phyloP scores from a whole-genome alignment of 257 asterid species.

The Handroanthus guayacan region DNA sequence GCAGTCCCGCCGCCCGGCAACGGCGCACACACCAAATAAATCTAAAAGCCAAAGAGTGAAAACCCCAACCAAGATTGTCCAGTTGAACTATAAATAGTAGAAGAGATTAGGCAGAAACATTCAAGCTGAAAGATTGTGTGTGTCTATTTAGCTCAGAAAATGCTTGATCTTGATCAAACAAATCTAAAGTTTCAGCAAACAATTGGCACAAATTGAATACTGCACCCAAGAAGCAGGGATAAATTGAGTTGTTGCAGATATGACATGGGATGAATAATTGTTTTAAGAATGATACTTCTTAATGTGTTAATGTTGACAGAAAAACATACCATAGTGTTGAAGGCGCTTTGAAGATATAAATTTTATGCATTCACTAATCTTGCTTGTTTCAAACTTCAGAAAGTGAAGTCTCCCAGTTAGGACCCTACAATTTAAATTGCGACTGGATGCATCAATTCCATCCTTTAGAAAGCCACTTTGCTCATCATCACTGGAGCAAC shows the following conservation, averaged over 20 bases:
- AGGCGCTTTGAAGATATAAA: conserved; percentile 57
- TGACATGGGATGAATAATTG: conserved; percentile 8
- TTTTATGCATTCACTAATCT: conserved; percentile 55
- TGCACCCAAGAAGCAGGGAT: conserved; percentile 23
- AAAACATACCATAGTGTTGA: conserved; percentile 45
- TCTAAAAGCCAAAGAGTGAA: neutral
- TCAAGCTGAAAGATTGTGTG: conserved; percentile 3
- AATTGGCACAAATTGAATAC: neutral
- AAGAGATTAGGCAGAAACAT: conserved; percentile 10
- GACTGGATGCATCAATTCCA: conserved; percentile 30
- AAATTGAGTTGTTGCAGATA: conserved; percentile 15
- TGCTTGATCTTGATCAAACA: conserved; percentile 12
- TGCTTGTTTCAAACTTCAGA: conserved; percentile 57
- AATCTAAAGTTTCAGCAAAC: neutral
- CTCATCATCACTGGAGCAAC: conserved; percentile 33
- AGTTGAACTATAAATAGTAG: neutral
- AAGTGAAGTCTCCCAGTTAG: conserved; percentile 53
- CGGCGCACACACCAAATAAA: neutral
- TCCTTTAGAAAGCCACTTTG: conserved; percentile 33
- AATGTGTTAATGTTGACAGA: conserved; percentile 24
- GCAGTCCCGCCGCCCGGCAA: neutral
- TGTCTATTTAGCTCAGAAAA: conserved; percentile 6
- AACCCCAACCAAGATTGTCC: neutral
- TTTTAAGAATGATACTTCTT: conserved; percentile 1
- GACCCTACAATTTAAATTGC: conserved; percentile 30